Evolutionary conservation across 2,329 filamentous ascomycete genomes (phyloP), one percentile per base, ranked within the genome.

Genomic region (Fusarium sp.): DNA sequence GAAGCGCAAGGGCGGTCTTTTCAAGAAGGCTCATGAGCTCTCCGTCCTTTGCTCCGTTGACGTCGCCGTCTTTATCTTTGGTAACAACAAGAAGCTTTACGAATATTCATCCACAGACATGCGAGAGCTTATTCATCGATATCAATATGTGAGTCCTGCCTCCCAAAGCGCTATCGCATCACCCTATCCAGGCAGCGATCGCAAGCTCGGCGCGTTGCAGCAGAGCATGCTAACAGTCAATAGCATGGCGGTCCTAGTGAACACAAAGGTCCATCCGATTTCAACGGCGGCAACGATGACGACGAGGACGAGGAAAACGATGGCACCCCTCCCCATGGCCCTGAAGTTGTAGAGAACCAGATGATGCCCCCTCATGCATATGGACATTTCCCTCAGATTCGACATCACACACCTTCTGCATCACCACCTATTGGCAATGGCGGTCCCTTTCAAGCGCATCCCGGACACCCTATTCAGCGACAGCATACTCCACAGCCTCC

Each of bases 1-100:
- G 74, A 99, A 99, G 87, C 93, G 96, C 84, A 99, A 99, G 83
- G 96, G 95, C 75, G 96, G 96, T 76, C 86, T 99, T 49, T 99
- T 99, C 88, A 99, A 99, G 86, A 99, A 99, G 88, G 96, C 96
- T 55, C 94, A 99, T 80, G 96, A 99, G 86, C 88, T 99, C 53
- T 97, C 95, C 54, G 96, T 99, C 46, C 91, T 99, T 68, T 99
- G 96, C 81, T 98, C 94, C 38, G 96, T 99, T 79, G 96, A 99
- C 80, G 96, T 99, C 73, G 96, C 96, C 39, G 96, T 99, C 77
- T 96, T 99, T 80, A 98, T 99, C 76, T 98, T 98, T 78, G 95
- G 95, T 69, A 94, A 93, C 83, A 99, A 99, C 82, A 99, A 98
- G 87, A 98, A 98, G 84, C 87, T 99, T 26, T 98, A 98, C 81